Percentiles rank a stretch among this genome's conserved stretches.
Evolutionary conservation across 495 filamentous ascomycete species (phyloP).

Genomic region (Friedmanniomyces simplex): DNA sequence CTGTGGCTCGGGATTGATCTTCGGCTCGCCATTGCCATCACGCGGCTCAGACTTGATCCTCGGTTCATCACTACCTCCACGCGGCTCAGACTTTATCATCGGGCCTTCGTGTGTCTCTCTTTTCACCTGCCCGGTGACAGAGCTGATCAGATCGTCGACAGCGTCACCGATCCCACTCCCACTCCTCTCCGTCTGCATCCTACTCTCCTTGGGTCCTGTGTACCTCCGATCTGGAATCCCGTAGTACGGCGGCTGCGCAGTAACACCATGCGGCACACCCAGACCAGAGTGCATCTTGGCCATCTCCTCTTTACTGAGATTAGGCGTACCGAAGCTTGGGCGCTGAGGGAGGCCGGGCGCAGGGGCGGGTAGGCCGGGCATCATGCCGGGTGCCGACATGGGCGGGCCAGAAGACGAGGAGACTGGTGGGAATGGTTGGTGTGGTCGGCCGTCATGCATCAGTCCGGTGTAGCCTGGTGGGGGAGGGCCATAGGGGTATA

Average conservation of each 20-base stretch:
- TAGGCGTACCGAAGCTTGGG: conserved; percentile 47
- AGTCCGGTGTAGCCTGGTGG: neutral
- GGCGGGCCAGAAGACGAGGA: conserved; percentile 28
- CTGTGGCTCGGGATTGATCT: neutral
- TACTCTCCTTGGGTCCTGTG: neutral
- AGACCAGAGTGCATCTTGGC: conserved; percentile 53
- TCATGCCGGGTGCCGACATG: conserved; percentile 26
- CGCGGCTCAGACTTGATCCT: neutral
- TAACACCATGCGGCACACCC: neutral
- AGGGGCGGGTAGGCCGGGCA: conserved; percentile 37
- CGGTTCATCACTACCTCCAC: neutral
- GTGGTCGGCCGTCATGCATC: neutral
- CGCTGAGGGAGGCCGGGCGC: conserved; percentile 54
- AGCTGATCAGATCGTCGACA: conserved; percentile 6
- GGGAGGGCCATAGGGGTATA: too few relatives aligned
- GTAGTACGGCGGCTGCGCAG: too few relatives aligned
- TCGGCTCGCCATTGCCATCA: neutral
- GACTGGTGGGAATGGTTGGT: neutral
- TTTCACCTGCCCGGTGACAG: neutral
- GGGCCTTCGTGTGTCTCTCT: neutral
- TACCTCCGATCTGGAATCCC: neutral
- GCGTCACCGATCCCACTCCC: neutral
- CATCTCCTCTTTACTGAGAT: conserved; percentile 48
- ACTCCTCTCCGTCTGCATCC: neutral
- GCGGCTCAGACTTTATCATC: neutral